These are phyloP conservation scores for Cercophora scortea DNA, from an alignment of 495 filamentous ascomycete genomes.

Conservation along the genomic window DNA sequence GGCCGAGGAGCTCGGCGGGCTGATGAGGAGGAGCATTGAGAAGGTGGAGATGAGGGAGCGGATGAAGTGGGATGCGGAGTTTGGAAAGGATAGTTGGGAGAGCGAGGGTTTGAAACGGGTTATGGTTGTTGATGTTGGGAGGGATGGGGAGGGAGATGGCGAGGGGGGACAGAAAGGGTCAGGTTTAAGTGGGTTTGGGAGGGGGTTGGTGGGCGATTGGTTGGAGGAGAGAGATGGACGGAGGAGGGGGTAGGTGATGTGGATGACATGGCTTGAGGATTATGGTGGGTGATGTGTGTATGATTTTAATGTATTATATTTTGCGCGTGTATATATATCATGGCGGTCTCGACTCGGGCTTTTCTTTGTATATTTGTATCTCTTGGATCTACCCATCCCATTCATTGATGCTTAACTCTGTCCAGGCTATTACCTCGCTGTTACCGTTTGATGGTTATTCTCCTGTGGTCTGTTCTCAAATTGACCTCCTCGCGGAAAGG, in stretches of 20 bases:
- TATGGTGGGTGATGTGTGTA: not conserved
- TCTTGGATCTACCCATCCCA: too few species aligned
- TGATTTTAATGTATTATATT: too few species aligned
- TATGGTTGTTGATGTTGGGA: not conserved
- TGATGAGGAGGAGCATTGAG: conserved; percentile 32
- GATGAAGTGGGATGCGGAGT: conserved; percentile 17
- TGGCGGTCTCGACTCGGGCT: too few species aligned
- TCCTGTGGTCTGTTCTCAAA: too few species aligned
- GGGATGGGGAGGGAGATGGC: not conserved
- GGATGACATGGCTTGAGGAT: not conserved
- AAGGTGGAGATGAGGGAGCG: conserved; percentile 24
- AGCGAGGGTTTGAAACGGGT: conserved; percentile 11
- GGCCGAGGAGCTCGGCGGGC: not conserved
- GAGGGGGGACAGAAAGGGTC: conserved; percentile 1
- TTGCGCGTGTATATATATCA: too few species aligned
- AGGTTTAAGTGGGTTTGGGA: conserved; percentile 9
- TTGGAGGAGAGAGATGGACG: conserved; percentile 15
- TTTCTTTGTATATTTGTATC: too few species aligned
- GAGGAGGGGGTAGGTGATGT: not conserved
- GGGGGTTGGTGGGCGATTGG: conserved; percentile 17
- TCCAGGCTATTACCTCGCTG: too few species aligned
- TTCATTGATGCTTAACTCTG: too few species aligned
- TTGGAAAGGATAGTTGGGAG: not conserved
- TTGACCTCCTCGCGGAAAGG: too few species aligned
- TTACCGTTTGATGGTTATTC: too few species aligned